A percentile compares a stretch with the other conserved stretches of the same genome.
These are phyloP conservation scores for Yamadazyma aaseri DNA, from an alignment of 1,139 yeast genomes.

Conservation along the genomic window DNA sequence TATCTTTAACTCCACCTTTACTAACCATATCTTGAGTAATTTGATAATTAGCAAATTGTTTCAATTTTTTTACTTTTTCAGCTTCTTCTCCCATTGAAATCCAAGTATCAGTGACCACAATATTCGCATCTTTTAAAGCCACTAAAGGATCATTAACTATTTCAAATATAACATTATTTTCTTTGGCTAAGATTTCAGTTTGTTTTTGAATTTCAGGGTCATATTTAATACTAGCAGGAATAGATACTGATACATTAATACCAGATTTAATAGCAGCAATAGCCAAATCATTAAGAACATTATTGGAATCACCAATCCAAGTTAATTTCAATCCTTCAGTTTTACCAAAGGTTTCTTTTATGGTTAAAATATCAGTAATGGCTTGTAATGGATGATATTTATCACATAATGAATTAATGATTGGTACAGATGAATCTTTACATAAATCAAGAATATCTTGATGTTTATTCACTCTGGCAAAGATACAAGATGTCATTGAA, in stretches of 20 bases:
- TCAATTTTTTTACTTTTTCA: slow-evolving; percentile 66
- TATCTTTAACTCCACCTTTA: slow-evolving; percentile 53
- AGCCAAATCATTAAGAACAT: slow-evolving; percentile 92
- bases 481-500: slow-evolving; percentile 92
- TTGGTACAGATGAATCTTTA: slow-evolving; percentile 78
- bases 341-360: slow-evolving; percentile 69
- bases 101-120: slow-evolving; percentile 96
- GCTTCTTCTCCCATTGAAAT: slow-evolving; percentile 96
- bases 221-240: slow-evolving; percentile 73
- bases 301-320: slow-evolving; percentile 97
- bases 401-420: slow-evolving; percentile 91
- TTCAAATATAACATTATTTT: slow-evolving; percentile 55
- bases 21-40: slow-evolving; percentile 65
- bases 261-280: slow-evolving; percentile 86
- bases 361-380: slow-evolving; percentile 83
- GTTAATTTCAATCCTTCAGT: slow-evolving; percentile 71
- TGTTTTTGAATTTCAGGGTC: slow-evolving; percentile 53
- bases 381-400: slow-evolving; percentile 94
- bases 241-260: slow-evolving; percentile 77
- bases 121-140: slow-evolving; percentile 73
- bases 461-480: slow-evolving; percentile 92
- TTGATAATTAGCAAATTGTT: slow-evolving; percentile 85
- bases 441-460: slow-evolving; percentile 77
- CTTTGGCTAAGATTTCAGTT: slow-evolving; percentile 54
- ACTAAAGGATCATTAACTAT: slow-evolving; percentile 68